Base-by-base conservation (phyloP, 2,329 filamentous ascomycete genomes). In the Fusarium sp. region DNA sequence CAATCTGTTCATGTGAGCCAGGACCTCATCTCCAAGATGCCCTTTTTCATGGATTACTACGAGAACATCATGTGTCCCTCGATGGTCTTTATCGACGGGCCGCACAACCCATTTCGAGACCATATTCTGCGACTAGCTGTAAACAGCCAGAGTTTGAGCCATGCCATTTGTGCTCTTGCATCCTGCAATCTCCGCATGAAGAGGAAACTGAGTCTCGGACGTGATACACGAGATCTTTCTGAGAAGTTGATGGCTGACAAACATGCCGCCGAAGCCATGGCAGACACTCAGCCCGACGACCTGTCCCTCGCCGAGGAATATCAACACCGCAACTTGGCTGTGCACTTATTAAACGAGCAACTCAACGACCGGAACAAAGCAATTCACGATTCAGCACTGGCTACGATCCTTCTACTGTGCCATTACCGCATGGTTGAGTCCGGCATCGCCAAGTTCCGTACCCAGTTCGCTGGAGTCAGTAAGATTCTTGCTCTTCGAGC, bases 351-450 rank as follows among this genome's bases (percentile, higher is more conserved):
- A 62, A 97, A 98, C 78, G 87, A 91, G 76, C 93, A 97, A 79
- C 86, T 98, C 57, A 92, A 93, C 60, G 91, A 97, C 79, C 88
- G 91, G 1, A 84, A 86, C 26, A 90, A 90, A 75, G 92, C 94
- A 7, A 90, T 91, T 58, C 91, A 96, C 74, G 95, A 98, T 79
- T 95, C 93, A 0, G 93, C 96, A 7, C 85, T 98, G 33, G 95
- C 94, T 5, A 97, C 94, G 7, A 89, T 98, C 38, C 87, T 98
- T 41, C 88, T 98, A 12, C 86, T 98, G 6, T 97, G 94, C 78
- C 90, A 98, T 67, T 97, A 97, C 80, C 93, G 97, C 73, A 94
- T 97, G 83, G 96, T 94, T 69, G 95, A 98, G 80, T 96, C 93
- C 2, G 95, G 95, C 6, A 91, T 98, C 73, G 94, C 93, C 23